Evolutionary conservation across 805 yeast species (phyloP).

Genomic region (Saccharomycopsis fodiens): DNA sequence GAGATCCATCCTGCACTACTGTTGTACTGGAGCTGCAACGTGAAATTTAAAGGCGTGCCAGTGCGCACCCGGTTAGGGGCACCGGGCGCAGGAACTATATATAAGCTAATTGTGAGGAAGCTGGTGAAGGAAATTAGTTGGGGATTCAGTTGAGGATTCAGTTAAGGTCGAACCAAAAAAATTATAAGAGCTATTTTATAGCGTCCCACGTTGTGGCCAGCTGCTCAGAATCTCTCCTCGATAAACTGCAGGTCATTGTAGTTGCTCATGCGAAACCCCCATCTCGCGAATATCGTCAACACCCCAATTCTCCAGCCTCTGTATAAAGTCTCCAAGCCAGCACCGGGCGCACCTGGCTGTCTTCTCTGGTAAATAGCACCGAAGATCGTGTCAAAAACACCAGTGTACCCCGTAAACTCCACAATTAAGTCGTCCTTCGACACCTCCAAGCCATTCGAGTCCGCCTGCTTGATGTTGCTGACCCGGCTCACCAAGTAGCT

Average conservation of each 20-base stretch:
- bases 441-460: conserved; percentile 35
- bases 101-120: too few species aligned
- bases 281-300: conserved; percentile 70
- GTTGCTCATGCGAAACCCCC: conserved; percentile 54
- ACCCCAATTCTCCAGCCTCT: conserved; percentile 91
- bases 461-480: conserved; percentile 29
- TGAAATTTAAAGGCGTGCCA: too few species aligned
- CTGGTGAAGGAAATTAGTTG: too few species aligned
- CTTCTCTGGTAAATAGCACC: conserved; percentile 28
- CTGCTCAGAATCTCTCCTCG: conserved; percentile 17
- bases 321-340: conserved; percentile 49
- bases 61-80: too few species aligned
- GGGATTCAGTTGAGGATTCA: too few species aligned
- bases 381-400: conserved; percentile 48
- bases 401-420: conserved; percentile 47
- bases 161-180: too few species aligned
- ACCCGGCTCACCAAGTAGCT: conserved; percentile 40
- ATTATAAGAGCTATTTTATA: too few species aligned
- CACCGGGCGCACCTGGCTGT: conserved; percentile 30
- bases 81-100: too few species aligned
- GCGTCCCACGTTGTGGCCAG: too few species aligned
- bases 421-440: conserved; percentile 47
- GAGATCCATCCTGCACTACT: too few species aligned
- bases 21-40: too few species aligned
- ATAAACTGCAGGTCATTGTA: conserved; percentile 11